Evolutionary conservation across 225 moss, liverwort and hornwort genomes (phyloP), one percentile per base, ranked within the genome.

Genomic region (Marchantia paleacea): DNA sequence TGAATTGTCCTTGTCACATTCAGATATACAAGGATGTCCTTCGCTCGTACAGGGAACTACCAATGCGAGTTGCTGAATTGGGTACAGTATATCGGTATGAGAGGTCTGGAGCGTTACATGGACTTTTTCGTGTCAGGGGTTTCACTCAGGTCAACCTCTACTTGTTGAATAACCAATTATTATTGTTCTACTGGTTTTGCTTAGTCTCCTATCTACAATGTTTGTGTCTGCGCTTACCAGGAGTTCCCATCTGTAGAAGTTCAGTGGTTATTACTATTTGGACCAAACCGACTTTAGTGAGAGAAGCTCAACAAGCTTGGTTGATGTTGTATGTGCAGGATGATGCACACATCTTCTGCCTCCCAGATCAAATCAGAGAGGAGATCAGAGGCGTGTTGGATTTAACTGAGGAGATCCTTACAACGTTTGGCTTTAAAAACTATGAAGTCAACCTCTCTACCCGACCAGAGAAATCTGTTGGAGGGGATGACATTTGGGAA

Each of bases 1-100:
- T 99, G 97, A 99, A 99, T 78, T 99, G 97, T 84, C 97, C 97
- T 82, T 99, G 92, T 69, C 97, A 99, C 85, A 95, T 99, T 54
- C 97, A 99, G 90, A 83, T 99, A 7, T 99, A 99, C 39, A 95
- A 94, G 75, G 97, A 99, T 78, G 75, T 91, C 14, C 87, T 95
- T 83, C 90, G 93, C 29, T 99, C 95, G 0, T 99, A 99, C 71
- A 92, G 95, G 67, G 97, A 99, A 70, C 84, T 99, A 81, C 97
- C 97, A 1, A 89, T 94, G 83, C 82, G 95, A 75, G 88, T 99
- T 80, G 97, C 95, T 52, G 97, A 99, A 81, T 75, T 99, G 78
- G 97, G 97, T 49, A 99, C 97, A 63, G 95, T 99, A 16, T 99
- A 99, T 84, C 92, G 97, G 31, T 99, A 92, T 82, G 97, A 99